Conservation (phyloP, 139 green algal genomes). For the Micractinium sp. region DNA sequence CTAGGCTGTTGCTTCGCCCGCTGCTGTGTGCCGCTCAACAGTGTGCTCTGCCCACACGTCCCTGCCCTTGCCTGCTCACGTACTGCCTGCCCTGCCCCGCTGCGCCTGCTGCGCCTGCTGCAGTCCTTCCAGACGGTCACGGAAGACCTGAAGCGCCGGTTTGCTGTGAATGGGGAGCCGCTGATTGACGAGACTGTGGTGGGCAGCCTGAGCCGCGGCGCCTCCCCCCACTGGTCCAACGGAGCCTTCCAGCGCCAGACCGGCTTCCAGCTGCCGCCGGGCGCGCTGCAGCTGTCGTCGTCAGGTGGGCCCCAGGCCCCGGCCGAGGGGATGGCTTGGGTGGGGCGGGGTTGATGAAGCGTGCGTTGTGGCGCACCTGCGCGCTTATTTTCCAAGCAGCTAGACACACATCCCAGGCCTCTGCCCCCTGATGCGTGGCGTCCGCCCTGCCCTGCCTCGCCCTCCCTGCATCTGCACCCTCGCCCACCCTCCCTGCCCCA, state of each 20-base stretch:
- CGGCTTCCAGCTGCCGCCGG: constrained; percentile 43
- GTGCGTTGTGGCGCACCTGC: neutral
- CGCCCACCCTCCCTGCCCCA: no score
- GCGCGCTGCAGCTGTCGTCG: constrained; percentile 13
- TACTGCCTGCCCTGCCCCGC: neutral
- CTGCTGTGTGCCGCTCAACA: no score
- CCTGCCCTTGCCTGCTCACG: neutral
- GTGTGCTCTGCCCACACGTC: no score
- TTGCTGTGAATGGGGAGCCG: constrained; percentile 68
- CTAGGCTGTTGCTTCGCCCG: no score
- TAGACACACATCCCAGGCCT: neutral
- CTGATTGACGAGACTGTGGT: constrained; percentile 56
- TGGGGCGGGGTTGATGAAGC: no score
- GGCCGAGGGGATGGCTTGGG: neutral
- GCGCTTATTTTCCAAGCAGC: neutral
- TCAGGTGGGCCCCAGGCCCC: no score
- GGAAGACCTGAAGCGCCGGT: constrained; percentile 71
- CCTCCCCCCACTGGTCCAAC: constrained; percentile 11
- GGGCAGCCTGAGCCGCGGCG: constrained; percentile 35
- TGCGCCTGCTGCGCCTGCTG: neutral
- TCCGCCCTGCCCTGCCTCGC: neutral
- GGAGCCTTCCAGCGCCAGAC: constrained; percentile 35
- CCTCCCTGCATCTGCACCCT: no score
- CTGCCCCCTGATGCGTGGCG: neutral
- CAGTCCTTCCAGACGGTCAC: constrained; percentile 77